Percentiles rank a stretch among this genome's conserved stretches.
phyloP scores from a whole-genome alignment of 2,329 filamentous ascomycete genomes.

The Penicillium thymicola region DNA sequence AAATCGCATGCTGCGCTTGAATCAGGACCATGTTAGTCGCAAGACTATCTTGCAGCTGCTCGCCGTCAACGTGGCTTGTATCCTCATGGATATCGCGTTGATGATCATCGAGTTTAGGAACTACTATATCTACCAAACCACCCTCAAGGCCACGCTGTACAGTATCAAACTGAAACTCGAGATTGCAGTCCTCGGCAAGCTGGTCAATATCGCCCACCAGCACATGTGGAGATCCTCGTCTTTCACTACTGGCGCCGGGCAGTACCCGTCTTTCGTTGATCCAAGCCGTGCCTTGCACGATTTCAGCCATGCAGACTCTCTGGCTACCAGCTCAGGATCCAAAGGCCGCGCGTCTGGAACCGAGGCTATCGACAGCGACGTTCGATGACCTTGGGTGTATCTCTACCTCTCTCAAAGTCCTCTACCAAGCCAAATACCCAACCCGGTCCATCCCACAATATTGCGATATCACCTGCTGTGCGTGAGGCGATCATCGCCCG shows the following conservation, averaged over 20 bases:
- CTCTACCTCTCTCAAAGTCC: not conserved
- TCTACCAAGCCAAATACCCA: not conserved
- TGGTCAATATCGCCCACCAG: conserved; percentile 35
- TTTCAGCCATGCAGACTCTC: conserved; percentile 13
- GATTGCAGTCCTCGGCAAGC: conserved; percentile 50
- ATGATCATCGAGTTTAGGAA: conserved; percentile 41
- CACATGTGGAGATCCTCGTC: conserved; percentile 21
- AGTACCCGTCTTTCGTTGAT: conserved; percentile 24
- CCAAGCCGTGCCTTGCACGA: conserved; percentile 15
- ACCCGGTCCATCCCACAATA: not conserved
- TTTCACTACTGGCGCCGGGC: conserved; percentile 8
- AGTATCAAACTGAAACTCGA: conserved; percentile 50
- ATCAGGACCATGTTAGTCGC: conserved; percentile 25
- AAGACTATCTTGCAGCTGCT: conserved; percentile 53
- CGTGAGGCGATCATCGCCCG: not conserved
- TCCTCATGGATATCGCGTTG: conserved; percentile 46
- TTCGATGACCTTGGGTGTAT: not conserved
- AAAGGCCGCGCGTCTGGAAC: conserved; percentile 16
- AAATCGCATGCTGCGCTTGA: conserved; percentile 34
- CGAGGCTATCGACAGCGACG: conserved; percentile 10
- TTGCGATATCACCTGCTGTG: not conserved
- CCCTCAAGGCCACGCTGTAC: conserved; percentile 37
- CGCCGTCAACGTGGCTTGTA: conserved; percentile 48
- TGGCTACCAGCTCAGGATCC: conserved; percentile 12
- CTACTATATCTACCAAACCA: conserved; percentile 40